A percentile compares a stretch with the other conserved stretches of the same genome.
Evolutionary conservation across 2,329 filamentous ascomycete genomes (phyloP).

Genomic region (Diaporthe sp.): DNA sequence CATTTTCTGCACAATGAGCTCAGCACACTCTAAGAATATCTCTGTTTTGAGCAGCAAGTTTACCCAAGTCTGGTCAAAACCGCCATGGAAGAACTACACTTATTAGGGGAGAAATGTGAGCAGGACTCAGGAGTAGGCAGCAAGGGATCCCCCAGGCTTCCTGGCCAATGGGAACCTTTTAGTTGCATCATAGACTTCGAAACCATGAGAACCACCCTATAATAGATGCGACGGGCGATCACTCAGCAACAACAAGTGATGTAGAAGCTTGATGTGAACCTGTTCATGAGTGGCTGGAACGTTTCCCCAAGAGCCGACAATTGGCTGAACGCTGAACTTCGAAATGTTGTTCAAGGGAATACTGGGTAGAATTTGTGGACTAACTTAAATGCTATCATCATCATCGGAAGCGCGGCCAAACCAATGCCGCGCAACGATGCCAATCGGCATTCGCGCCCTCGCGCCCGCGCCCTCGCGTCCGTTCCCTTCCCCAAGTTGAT

Average conservation of each 20-base stretch:
- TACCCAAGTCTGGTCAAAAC: too few relatives aligned
- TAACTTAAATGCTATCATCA: background rate
- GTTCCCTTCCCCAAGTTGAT: too few relatives aligned
- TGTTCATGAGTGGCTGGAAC: background rate
- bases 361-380: background rate
- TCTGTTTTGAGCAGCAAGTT: too few relatives aligned
- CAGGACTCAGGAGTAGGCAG: too few relatives aligned
- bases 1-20: too few relatives aligned
- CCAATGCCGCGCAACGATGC: background rate
- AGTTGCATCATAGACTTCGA: background rate
- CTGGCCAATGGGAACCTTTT: background rate
- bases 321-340: background rate
- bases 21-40: too few relatives aligned
- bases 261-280: background rate
- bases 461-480: background rate
- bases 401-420: background rate
- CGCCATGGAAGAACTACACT: too few relatives aligned
- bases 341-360: background rate
- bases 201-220: too few relatives aligned
- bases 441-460: constrained; percentile 1
- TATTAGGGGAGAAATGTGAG: too few relatives aligned
- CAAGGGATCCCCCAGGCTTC: too few relatives aligned
- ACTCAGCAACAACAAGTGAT: background rate
- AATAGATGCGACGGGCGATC: background rate
- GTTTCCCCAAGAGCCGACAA: background rate